These are phyloP conservation scores for Exserohilum rostratum DNA, from an alignment of 2,329 filamentous ascomycete species.

Conservation along the genomic window DNA sequence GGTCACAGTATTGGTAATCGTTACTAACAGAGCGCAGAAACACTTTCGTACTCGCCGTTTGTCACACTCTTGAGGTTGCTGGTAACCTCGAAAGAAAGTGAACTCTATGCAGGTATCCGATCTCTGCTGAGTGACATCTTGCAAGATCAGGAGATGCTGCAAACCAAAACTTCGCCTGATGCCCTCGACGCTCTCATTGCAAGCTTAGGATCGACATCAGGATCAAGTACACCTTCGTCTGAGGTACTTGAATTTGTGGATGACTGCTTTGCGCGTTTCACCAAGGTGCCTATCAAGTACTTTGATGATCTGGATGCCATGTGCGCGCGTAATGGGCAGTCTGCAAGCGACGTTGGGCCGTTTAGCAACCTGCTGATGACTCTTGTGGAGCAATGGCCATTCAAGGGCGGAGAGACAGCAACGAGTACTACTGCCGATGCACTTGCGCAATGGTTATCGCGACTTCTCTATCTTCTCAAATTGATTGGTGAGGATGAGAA, in stretches of 20 bases:
- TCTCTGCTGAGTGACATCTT: constrained; percentile 66
- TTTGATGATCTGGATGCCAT: constrained; percentile 70
- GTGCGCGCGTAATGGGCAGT: constrained; percentile 33
- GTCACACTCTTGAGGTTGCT: constrained; percentile 70
- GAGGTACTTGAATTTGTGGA: constrained; percentile 75
- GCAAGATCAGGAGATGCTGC: constrained; percentile 70
- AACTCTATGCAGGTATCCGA: constrained; percentile 60
- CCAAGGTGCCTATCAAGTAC: constrained; percentile 80
- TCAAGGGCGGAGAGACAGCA: constrained; percentile 49
- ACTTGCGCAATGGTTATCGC: constrained; percentile 45
- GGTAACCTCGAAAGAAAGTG: constrained; percentile 55
- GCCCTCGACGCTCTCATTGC: constrained; percentile 56
- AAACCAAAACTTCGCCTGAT: constrained; percentile 49
- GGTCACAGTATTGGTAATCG: neutral
- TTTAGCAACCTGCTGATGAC: constrained; percentile 71
- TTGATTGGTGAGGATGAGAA: constrained; percentile 45
- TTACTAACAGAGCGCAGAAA: constrained; percentile 51
- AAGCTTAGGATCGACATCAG: constrained; percentile 53
- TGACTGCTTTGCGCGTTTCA: constrained; percentile 78
- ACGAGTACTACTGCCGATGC: constrained; percentile 34
- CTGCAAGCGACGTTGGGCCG: constrained; percentile 29
- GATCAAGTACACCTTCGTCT: constrained; percentile 25
- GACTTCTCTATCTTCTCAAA: constrained; percentile 44
- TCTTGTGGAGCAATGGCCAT: constrained; percentile 79
- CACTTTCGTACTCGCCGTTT: constrained; percentile 70